Conservation (phyloP, 306 rosid species). For the Aeschynomene evenia region DNA sequence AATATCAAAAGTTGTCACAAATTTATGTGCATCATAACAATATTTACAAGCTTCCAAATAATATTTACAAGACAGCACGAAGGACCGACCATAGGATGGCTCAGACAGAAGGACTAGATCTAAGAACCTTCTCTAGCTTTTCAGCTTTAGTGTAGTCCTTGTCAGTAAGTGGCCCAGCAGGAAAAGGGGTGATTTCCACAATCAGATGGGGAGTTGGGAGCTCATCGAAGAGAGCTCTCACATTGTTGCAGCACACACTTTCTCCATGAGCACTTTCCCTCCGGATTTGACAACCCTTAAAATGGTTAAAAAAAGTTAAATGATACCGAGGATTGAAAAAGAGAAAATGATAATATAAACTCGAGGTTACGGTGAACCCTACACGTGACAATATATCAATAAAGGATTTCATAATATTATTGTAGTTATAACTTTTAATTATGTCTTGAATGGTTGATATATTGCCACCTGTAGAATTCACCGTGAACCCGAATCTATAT, state of each 20-base stretch:
- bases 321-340: no score
- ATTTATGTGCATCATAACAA: constrained; percentile 7
- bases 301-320: neutral
- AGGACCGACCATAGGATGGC: constrained; percentile 12
- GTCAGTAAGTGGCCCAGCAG: constrained; percentile 73
- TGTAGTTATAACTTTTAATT: no score
- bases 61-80: constrained; percentile 43
- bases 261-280: constrained; percentile 98
- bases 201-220: constrained; percentile 88
- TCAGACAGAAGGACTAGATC: constrained; percentile 86
- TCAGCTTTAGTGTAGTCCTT: constrained; percentile 88
- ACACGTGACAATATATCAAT: no score
- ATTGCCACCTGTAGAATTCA: no score
- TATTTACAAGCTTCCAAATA: constrained; percentile 35
- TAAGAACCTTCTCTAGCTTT: constrained; percentile 84
- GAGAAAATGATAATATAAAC: no score
- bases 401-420: no score
- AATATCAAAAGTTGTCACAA: neutral
- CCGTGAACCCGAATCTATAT: no score
- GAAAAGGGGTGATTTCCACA: constrained; percentile 89
- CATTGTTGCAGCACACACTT: constrained; percentile 95
- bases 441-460: no score
- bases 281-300: constrained; percentile 94
- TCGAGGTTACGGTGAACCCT: no score
- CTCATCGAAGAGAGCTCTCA: constrained; percentile 95